These are phyloP conservation scores for Hygrocybe punicea DNA, from an alignment of 768 basidiomycete species.

Conservation along the genomic window DNA sequence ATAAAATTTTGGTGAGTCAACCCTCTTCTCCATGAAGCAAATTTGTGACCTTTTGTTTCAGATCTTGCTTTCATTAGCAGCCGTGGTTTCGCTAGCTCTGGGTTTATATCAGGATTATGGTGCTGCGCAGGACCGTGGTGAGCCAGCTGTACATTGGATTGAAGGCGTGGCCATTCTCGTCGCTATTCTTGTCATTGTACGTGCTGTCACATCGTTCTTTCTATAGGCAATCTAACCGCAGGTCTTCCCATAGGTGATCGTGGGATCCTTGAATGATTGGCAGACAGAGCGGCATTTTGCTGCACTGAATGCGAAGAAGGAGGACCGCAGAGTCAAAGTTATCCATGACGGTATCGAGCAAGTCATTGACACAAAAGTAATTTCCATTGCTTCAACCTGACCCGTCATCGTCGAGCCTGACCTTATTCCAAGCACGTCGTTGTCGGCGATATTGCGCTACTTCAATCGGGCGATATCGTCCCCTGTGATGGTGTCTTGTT, in stretches of 20 bases:
- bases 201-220: conserved; percentile 18
- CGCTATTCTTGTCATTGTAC: conserved; percentile 69
- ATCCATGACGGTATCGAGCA: conserved; percentile 68
- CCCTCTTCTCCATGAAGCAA: conserved; percentile 3
- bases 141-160: conserved; percentile 95
- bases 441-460: conserved; percentile 88
- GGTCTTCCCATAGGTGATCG: conserved; percentile 54
- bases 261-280: conserved; percentile 96
- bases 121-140: conserved; percentile 48
- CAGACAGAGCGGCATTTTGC: conserved; percentile 98
- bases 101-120: conserved; percentile 95
- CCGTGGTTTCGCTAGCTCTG: conserved; percentile 86
- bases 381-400: conserved; percentile 9
- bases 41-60: conserved; percentile 38
- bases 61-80: conserved; percentile 89
- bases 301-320: conserved; percentile 87
- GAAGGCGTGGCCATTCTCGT: conserved; percentile 85
- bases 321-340: conserved; percentile 85
- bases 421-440: conserved; percentile 64
- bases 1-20: conserved; percentile 77
- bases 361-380: conserved; percentile 77
- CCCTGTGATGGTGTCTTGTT: conserved; percentile 97
- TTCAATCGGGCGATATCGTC: conserved; percentile 94
- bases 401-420: conserved; percentile 17
- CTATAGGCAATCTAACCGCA: background rate